Evolutionary conservation across 176 grass and related monocot genomes (phyloP), one percentile per base, ranked within the genome.

Genomic region (Metroxylon sagu): DNA sequence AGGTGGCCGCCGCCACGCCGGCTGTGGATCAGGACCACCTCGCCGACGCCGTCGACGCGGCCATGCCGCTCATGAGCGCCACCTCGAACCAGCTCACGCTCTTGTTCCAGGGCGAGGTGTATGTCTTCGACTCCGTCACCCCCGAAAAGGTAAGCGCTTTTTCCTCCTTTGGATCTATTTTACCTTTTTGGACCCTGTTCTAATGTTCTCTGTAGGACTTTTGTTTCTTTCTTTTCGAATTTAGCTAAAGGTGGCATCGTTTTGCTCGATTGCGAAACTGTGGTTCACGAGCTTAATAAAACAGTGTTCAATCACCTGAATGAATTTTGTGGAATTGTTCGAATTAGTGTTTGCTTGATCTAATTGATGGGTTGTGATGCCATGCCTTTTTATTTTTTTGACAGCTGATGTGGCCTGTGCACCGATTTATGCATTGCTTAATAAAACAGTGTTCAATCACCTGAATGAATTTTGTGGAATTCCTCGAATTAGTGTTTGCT

Each of bases 101-200:
- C 54, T 69, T 91, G 64, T 97, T 97, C 81, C 87, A 97, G 72
- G 92, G 92, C 60, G 86, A 97, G 81, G 83, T 97, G 17, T 97
- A 88, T 69, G 87, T 97, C 51, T 97, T 97, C 83, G 92, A 96
- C 59, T 90, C 83, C 18, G 81, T 96, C 65, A 87, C 92, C 5
- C 80, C 80, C 5, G 89, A 95, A 1, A 95, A 85, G 89, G 85
- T 95, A 6, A 14, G 25, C 19, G 4, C 4, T n/a, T 65, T 15
- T 69, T 18, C 35, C 3, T 26, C 14, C 54, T 62, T 62, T 10
- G 35, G 25, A 18, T 49, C 25, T 70, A 53, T 4, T 58, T n/a
- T 19, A 69, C 28, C 31, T 31, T 12, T 21, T 61, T 10, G 16
- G 15, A 19, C 17, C 25, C 10, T 5, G 3, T 29, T 17, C 28